phyloP scores from a whole-genome alignment of 169 alveolate species.

The Plasmodium billcollinsi region DNA sequence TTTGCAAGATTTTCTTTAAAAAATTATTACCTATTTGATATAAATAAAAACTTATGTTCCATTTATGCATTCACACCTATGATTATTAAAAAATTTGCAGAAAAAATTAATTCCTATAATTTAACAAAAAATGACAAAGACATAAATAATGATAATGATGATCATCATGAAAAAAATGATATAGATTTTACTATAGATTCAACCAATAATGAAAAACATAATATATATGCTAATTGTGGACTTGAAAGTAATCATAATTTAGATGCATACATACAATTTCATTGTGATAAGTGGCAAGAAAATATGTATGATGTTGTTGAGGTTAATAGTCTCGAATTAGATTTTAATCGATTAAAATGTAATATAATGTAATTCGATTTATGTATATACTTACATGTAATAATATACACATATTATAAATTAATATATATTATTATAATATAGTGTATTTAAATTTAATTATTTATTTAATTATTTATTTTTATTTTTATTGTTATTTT shows the following conservation, averaged over 20 bases:
- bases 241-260: constrained; percentile 40
- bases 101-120: constrained; percentile 64
- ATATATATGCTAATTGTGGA: constrained; percentile 9
- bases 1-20: constrained; percentile 70
- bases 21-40: constrained; percentile 41
- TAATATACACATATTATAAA: too few relatives aligned
- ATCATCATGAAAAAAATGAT: constrained; percentile 1
- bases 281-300: constrained; percentile 77
- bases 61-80: constrained; percentile 70
- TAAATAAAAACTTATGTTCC: constrained; percentile 72
- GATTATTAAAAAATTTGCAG: constrained; percentile 73
- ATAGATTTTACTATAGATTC: constrained; percentile 21
- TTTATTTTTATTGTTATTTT: constrained; percentile 4
- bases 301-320: constrained; percentile 75
- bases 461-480: too few relatives aligned
- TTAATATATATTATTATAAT: too few relatives aligned
- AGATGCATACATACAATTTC: constrained; percentile 73
- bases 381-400: too few relatives aligned
- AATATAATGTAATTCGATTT: constrained; percentile 40
- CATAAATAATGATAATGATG: neutral
- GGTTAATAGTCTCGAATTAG: constrained; percentile 73
- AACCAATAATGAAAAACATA: constrained; percentile 18
- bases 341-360: constrained; percentile 58
- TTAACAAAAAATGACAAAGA: neutral
- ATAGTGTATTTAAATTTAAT: too few relatives aligned